A percentile compares a stretch with the other conserved stretches of the same genome.
Evolutionary conservation across 768 basidiomycete genomes (phyloP).

Genomic region (Suillus spraguei): DNA sequence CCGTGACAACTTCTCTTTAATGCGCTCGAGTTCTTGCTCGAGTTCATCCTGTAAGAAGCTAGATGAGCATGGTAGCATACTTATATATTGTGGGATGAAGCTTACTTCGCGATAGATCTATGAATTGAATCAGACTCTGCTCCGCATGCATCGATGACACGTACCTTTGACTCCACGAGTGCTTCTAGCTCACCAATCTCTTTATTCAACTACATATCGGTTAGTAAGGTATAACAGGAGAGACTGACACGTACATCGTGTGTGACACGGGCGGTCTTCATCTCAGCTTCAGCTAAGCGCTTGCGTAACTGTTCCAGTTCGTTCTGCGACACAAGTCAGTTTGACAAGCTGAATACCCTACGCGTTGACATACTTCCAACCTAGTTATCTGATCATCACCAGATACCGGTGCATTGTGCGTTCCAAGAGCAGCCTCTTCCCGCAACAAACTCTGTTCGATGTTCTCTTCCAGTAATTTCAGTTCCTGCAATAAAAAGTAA

Average conservation of each 20-base stretch:
- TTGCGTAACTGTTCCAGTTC: conserved; percentile 75
- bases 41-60: conserved; percentile 67
- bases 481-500: conserved; percentile 50
- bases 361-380: conserved; percentile 48
- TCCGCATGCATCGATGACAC: conserved; percentile 8
- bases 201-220: conserved; percentile 68
- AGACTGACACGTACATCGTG: conserved; percentile 58
- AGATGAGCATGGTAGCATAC: not conserved
- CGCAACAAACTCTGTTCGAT: conserved; percentile 60
- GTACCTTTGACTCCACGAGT: conserved; percentile 91
- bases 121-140: conserved; percentile 9
- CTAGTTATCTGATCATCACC: conserved; percentile 47
- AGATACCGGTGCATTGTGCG: conserved; percentile 17
- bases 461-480: conserved; percentile 76
- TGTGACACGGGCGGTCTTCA: conserved; percentile 71
- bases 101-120: conserved; percentile 85
- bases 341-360: not conserved
- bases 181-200: conserved; percentile 92
- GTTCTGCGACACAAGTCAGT: conserved; percentile 36
- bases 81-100: conserved; percentile 2
- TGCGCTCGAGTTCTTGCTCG: conserved; percentile 78
- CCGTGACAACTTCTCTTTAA: conserved; percentile 70
- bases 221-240: not conserved
- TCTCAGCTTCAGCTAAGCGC: conserved; percentile 67
- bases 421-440: conserved; percentile 47